A percentile compares a stretch with the other conserved stretches of the same genome.
Conservation (phyloP, 306 rosid genomes). For the Arachis hypogaea region DNA sequence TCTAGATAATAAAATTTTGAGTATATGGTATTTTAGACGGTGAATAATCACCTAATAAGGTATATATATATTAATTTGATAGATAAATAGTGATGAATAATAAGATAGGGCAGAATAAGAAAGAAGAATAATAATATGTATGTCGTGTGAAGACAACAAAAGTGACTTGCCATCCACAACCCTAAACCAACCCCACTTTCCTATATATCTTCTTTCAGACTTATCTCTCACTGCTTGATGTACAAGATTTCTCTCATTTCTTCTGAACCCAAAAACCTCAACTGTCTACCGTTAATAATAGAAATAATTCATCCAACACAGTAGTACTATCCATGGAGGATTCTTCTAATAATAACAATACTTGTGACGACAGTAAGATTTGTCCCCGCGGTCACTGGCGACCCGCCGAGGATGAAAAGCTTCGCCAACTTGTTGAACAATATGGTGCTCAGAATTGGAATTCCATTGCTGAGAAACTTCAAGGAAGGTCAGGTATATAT, state of each 20-base stretch:
- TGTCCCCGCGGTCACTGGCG: conserved; percentile 96
- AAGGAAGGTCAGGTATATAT: conserved; percentile 89
- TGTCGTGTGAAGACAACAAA: conserved; percentile 99
- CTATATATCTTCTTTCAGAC: conserved; percentile 60
- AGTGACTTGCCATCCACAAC: conserved; percentile 98
- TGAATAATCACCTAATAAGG: too few relatives aligned
- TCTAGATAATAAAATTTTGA: too few relatives aligned
- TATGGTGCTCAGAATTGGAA: conserved; percentile 97
- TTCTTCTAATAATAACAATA: conserved; percentile 33
- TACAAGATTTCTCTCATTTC: conserved; percentile 41
- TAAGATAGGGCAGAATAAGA: conserved; percentile 31
- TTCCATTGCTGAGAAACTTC: conserved; percentile 89
- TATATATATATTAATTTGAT: too few relatives aligned
- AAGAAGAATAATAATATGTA: neutral
- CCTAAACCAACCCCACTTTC: conserved; percentile 87
- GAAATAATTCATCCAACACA: neutral
- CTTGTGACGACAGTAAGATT: conserved; percentile 53
- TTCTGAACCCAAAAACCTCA: conserved; percentile 5
- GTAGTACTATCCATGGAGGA: conserved; percentile 55
- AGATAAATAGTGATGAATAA: too few relatives aligned
- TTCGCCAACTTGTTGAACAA: conserved; percentile 77
- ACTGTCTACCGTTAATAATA: too few relatives aligned
- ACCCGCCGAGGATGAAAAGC: conserved; percentile 87
- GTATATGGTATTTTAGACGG: too few relatives aligned
- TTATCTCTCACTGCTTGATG: conserved; percentile 44